A percentile compares a stretch with the other conserved stretches of the same genome.
Conservation (phyloP, 192 early-diverging fungal genomes). For the Coemansia sp. region DNA sequence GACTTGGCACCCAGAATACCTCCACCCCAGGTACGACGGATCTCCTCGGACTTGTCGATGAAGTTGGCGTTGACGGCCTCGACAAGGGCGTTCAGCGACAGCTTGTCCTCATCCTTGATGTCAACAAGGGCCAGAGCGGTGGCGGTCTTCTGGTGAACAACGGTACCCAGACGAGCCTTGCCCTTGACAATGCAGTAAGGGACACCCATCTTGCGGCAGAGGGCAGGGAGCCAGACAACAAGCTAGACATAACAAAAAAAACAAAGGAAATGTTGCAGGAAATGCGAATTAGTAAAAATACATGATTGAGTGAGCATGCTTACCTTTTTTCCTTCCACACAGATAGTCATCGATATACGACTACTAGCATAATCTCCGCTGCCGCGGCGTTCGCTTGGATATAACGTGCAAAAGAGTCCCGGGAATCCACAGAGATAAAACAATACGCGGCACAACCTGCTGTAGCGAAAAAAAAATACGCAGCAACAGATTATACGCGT, state of each 20-base stretch:
- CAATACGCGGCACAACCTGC: no score
- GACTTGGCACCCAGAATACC: constrained; percentile 97
- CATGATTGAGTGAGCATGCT: no score
- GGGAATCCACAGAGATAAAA: no score
- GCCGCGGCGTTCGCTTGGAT: no score
- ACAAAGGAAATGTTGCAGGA: neutral
- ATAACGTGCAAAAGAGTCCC: constrained; percentile 5
- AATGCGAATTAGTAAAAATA: constrained; percentile 2
- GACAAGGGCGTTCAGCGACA: constrained; percentile 81
- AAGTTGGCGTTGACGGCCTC: constrained; percentile 93
- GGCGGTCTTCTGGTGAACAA: constrained; percentile 99
- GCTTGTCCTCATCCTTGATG: constrained; percentile 94
- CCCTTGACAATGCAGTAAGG: constrained; percentile 99
- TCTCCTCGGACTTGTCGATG: constrained; percentile 92
- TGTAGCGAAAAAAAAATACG: neutral
- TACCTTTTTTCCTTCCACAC: no score
- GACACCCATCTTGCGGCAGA: constrained; percentile 99
- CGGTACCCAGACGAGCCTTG: constrained; percentile 97
- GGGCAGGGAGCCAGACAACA: constrained; percentile 97
- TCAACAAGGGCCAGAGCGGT: constrained; percentile 95
- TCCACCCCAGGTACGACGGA: constrained; percentile 95
- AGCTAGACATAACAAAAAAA: constrained; percentile 51
- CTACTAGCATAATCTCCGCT: no score
- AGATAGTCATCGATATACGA: no score
- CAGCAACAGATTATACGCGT: neutral